A percentile compares a stretch with the other conserved stretches of the same genome.
These are phyloP conservation scores for Nitzschia putrida DNA, from an alignment of 108 stramenopile genomes.

Conservation along the genomic window DNA sequence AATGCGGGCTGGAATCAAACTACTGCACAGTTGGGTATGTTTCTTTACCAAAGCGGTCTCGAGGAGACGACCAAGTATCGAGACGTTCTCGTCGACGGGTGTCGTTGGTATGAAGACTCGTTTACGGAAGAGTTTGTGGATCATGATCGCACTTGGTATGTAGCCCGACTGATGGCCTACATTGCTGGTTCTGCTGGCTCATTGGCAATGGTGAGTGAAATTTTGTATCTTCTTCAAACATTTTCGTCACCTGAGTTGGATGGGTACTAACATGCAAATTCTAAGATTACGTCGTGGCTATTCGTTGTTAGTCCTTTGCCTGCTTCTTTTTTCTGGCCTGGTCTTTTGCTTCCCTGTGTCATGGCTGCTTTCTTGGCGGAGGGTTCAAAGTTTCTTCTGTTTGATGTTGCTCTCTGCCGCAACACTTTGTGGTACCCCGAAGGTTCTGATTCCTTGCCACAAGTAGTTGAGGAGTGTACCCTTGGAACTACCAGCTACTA, in stretches of 20 bases:
- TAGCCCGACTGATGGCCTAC: slow-evolving; percentile 67
- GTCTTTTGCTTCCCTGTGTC: slow-evolving; percentile 61
- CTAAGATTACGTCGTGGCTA: slow-evolving; percentile 57
- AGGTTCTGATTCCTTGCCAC: slow-evolving; percentile 41
- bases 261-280: neutral
- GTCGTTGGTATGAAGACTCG: slow-evolving; percentile 48
- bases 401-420: slow-evolving; percentile 58
- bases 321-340: slow-evolving; percentile 73
- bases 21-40: slow-evolving; percentile 32
- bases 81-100: slow-evolving; percentile 43
- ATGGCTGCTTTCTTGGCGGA: slow-evolving; percentile 66
- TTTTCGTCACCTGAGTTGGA: neutral
- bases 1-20: slow-evolving; percentile 66
- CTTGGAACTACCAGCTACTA: slow-evolving; percentile 47
- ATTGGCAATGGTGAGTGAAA: slow-evolving; percentile 42
- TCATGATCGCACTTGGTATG: slow-evolving; percentile 69
- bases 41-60: slow-evolving; percentile 39
- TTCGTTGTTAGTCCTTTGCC: slow-evolving; percentile 70
- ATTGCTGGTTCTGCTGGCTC: slow-evolving; percentile 55
- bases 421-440: slow-evolving; percentile 58
- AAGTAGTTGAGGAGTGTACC: slow-evolving; percentile 58
- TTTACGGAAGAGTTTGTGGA: slow-evolving; percentile 58
- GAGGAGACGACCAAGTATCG: slow-evolving; percentile 18
- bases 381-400: slow-evolving; percentile 74
- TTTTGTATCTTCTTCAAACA: neutral